Base-by-base conservation (phyloP, 805 yeast species). In the Scheffersomyces lignosus region DNA sequence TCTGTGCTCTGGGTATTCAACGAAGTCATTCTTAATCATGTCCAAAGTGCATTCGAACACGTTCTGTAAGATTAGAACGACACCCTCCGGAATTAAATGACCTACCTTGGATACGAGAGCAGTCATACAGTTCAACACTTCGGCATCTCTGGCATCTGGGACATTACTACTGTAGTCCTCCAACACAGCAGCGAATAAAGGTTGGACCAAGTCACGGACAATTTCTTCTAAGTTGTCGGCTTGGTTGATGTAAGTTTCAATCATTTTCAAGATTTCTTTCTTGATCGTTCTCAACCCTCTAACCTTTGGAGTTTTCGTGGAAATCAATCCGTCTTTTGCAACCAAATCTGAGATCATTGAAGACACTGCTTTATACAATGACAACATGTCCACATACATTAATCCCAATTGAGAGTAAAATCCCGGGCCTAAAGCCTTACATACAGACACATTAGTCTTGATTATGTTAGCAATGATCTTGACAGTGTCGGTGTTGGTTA, bases 61-160 rank as follows among this genome's bases (percentile, higher is more conserved):
- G 63, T 83, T 84, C 55, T 88, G 96, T 47, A 93, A 70, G 41
- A 93, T 87, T 37, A 81, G 65, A 18, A 91, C 87, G 35, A 93
- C 91, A 45, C 93, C 95, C 44, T 86, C 91, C 18, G 96, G 89
- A 40, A 91, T 87, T 73, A 83, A 66, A 45, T 77, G 84, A 9
- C 97, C 97, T 40, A 89, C 95, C 56, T 88, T 84, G 18, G 80
- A 71, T 18, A 93, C 95, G 38, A 93, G 77, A 1, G 96, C 87
- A 6, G 96, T 81, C 80, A 93, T 83, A 75, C 98, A 90, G 64
- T 86, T 87, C 61, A 93, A 75, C 4, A 93, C 99, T 66, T 93
- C 99, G 5, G 96, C 96, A 66, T 93, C 99, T 58, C 98, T 82
- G 7, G 97, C 96, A 67, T 89, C 96, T 3, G 98, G 95, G 23